These are phyloP conservation scores for Globisporangium recalcitrans DNA, from an alignment of 352 stramenopile genomes.

Conservation along the genomic window DNA sequence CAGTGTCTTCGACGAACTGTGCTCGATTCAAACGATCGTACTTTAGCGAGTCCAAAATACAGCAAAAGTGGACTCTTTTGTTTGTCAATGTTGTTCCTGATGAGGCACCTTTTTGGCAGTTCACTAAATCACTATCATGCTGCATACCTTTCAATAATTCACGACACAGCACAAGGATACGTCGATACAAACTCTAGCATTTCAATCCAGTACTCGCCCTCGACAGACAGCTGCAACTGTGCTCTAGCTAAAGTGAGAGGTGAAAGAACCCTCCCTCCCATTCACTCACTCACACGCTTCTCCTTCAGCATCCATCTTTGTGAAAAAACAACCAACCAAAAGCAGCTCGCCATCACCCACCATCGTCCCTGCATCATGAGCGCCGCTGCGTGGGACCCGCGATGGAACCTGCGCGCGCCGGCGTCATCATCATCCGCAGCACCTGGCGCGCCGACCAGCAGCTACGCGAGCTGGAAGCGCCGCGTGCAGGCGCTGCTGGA, in stretches of 20 bases:
- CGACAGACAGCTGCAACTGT: background rate
- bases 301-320: too few relatives aligned
- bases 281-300: background rate
- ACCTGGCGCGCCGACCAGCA: background rate
- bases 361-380: background rate
- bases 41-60: background rate
- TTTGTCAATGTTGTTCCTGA: background rate
- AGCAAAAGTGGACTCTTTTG: background rate
- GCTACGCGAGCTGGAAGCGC: constrained; percentile 10
- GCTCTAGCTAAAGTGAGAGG: background rate
- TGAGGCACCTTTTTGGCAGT: background rate
- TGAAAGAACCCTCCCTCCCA: background rate
- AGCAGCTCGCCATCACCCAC: background rate
- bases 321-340: too few relatives aligned
- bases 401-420: constrained; percentile 9
- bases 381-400: background rate
- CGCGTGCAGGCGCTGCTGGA: constrained; percentile 13
- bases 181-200: background rate
- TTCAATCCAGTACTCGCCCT: background rate
- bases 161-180: background rate
- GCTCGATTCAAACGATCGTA: background rate
- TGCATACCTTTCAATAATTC: background rate
- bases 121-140: background rate
- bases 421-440: background rate
- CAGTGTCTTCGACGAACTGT: background rate